These are phyloP conservation scores for Trichomonas tenax DNA, from an alignment of 208 protist species.

Conservation along the genomic window DNA sequence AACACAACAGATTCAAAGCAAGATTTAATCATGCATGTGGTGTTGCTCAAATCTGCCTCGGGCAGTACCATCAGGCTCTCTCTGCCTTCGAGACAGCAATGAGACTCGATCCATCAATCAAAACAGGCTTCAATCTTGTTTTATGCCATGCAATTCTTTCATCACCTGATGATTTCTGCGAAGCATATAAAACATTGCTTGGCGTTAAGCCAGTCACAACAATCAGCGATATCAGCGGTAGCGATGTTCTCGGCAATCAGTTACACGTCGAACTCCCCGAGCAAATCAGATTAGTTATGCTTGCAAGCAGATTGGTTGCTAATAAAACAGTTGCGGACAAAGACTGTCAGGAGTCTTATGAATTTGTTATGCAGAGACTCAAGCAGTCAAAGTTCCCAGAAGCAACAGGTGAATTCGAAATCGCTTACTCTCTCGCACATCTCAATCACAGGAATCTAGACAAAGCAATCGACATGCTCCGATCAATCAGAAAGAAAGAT, in stretches of 20 bases:
- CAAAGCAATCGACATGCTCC: not conserved
- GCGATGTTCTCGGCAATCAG: not conserved
- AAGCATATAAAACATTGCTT: not conserved
- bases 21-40: not conserved
- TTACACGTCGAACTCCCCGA: not conserved
- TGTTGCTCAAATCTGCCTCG: not conserved
- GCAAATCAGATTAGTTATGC: slow-evolving; percentile 5
- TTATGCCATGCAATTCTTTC: not conserved
- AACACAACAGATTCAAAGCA: not conserved
- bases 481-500: not conserved
- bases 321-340: not conserved
- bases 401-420: slow-evolving; percentile 12
- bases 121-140: slow-evolving; percentile 7
- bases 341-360: not conserved
- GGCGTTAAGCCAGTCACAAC: not conserved
- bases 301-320: not conserved
- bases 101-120: not conserved
- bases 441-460: not conserved
- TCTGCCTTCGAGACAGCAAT: not conserved
- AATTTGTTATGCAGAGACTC: not conserved
- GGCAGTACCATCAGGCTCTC: not conserved
- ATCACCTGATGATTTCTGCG: not conserved
- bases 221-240: not conserved
- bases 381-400: slow-evolving; percentile 4
- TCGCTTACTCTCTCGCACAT: not conserved